These are phyloP conservation scores for Wickerhamiella brachini DNA, from an alignment of 805 yeast species.

Conservation along the genomic window DNA sequence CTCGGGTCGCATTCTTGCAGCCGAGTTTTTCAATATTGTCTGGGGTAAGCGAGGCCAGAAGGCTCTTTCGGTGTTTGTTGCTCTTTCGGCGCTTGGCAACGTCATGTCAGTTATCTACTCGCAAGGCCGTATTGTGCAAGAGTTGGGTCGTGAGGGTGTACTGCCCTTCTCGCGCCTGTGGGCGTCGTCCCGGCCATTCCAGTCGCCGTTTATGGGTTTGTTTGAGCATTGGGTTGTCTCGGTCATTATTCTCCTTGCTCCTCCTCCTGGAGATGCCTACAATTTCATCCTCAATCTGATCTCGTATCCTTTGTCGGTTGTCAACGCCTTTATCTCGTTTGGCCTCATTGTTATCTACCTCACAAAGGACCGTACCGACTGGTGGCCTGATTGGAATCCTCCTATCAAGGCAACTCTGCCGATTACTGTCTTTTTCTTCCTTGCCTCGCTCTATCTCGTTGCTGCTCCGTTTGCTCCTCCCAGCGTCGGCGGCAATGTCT, in stretches of 20 bases:
- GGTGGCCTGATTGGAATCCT: constrained; percentile 45
- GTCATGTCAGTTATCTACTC: constrained; percentile 69
- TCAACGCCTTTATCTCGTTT: constrained; percentile 48
- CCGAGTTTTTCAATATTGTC: constrained; percentile 56
- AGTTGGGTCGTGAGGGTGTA: constrained; percentile 69
- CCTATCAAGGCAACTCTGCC: constrained; percentile 53
- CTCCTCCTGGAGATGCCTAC: constrained; percentile 82
- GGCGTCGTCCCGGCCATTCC: constrained; percentile 59
- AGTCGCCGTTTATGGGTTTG: constrained; percentile 59
- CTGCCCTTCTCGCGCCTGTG: constrained; percentile 61
- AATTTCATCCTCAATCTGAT: constrained; percentile 67
- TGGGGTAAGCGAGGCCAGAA: constrained; percentile 56
- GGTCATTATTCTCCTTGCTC: constrained; percentile 58
- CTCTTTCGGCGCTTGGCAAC: constrained; percentile 69
- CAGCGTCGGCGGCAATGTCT: constrained; percentile 47
- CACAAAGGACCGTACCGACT: constrained; percentile 24
- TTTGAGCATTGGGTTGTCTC: constrained; percentile 68
- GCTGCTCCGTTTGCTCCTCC: constrained; percentile 77
- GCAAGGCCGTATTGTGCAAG: constrained; percentile 70
- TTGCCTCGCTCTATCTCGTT: constrained; percentile 53
- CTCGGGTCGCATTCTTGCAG: constrained; percentile 63
- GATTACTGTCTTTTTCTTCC: constrained; percentile 48
- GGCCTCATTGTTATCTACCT: constrained; percentile 50
- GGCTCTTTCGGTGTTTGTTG: constrained; percentile 69
- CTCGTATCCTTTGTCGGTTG: constrained; percentile 68